Evolutionary conservation across 2,329 filamentous ascomycete genomes (phyloP).

Genomic region (Cordyceps javanica): DNA sequence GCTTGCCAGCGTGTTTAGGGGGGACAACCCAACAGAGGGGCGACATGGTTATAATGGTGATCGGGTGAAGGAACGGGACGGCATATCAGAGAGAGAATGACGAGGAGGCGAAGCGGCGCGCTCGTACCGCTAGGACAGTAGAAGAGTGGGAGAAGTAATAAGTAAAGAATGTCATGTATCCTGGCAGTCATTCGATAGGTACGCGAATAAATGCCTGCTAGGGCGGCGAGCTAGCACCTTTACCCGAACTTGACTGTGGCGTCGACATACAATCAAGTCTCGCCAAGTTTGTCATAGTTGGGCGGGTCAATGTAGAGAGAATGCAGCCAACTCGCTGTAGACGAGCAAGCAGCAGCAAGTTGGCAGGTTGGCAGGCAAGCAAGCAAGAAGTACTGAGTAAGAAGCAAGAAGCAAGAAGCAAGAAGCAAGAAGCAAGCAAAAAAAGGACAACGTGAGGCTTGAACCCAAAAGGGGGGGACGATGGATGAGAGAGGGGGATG

Average conservation of each 20-base stretch:
- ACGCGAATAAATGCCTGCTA: neutral
- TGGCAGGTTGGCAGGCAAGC: neutral
- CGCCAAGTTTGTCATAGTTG: slow-evolving; percentile 3
- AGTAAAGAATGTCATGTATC: neutral
- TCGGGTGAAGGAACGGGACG: neutral
- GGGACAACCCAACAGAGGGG: no score
- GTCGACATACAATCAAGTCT: slow-evolving; percentile 5
- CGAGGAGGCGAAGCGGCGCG: neutral
- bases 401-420: no score
- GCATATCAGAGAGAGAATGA: neutral
- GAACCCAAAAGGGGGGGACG: neutral
- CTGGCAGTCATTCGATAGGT: neutral
- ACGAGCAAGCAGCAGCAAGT: no score
- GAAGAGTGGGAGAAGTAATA: neutral
- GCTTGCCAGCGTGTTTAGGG: no score
- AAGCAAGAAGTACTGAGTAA: neutral
- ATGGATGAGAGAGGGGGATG: neutral
- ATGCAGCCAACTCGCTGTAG: no score
- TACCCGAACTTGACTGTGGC: slow-evolving; percentile 5
- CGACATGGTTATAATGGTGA: no score
- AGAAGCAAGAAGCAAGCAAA: neutral
- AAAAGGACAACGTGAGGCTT: neutral
- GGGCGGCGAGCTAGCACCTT: neutral
- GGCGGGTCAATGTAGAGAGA: neutral
- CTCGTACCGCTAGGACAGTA: neutral